These are phyloP conservation scores for Pseudomicrostroma phylloplanum DNA, from an alignment of 1,284 basidiomycete species.

Conservation along the genomic window DNA sequence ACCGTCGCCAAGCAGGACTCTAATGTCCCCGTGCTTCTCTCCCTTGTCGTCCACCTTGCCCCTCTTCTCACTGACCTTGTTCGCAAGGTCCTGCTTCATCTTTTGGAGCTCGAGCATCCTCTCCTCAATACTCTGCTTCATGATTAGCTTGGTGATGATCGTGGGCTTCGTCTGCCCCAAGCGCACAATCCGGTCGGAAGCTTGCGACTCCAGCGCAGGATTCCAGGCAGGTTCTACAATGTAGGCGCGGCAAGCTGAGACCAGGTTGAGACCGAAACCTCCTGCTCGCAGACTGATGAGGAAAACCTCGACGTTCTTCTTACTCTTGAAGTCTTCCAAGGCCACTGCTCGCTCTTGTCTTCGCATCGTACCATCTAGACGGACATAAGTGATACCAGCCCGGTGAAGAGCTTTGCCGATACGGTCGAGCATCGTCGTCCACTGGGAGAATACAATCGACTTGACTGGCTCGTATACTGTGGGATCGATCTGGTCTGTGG, in stretches of 20 bases:
- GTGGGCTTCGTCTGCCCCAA: conserved; percentile 44
- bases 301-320: conserved; percentile 40
- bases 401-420: conserved; percentile 34
- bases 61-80: conserved; percentile 21
- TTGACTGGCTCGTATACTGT: conserved; percentile 36
- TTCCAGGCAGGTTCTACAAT: conserved; percentile 97
- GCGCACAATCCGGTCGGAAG: conserved; percentile 44
- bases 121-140: conserved; percentile 47
- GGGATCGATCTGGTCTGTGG: conserved; percentile 13
- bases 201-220: conserved; percentile 71
- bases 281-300: conserved; percentile 50
- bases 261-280: conserved; percentile 64
- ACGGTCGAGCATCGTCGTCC: conserved; percentile 48
- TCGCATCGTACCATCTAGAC: conserved; percentile 46
- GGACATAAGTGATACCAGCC: conserved; percentile 34
- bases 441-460: conserved; percentile 55
- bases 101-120: conserved; percentile 46
- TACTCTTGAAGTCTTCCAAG: conserved; percentile 32
- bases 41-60: neutral
- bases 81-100: conserved; percentile 46
- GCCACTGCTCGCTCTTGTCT: conserved; percentile 31
- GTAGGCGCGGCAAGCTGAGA: conserved; percentile 63
- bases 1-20: neutral
- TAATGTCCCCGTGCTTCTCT: neutral
- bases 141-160: conserved; percentile 46